Base-by-base conservation (phyloP, 2,329 filamentous ascomycete genomes). In the Colletotrichum sp. region DNA sequence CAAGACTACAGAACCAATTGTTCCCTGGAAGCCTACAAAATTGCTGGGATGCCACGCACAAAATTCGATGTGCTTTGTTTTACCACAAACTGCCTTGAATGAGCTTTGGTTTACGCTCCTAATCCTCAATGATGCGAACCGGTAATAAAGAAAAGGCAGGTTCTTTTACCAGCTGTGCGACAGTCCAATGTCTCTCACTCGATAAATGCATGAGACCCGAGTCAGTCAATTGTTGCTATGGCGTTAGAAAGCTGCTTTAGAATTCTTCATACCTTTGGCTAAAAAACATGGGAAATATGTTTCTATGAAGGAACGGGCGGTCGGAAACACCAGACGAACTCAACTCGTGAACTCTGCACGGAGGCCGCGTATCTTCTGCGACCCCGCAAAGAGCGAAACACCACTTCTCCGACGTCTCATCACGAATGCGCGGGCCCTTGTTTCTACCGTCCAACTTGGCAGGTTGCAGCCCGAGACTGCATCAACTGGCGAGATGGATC, bases 251-350 rank as follows among this genome's bases (percentile, higher is more conserved):
- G 5, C 32, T 7, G 36, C 36, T 18, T 39, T 39, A 39, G 16
- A 39, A 39, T 39, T 39, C 9, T 0, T 5, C 5, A 39, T 5
- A 0, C 2, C 36, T 39, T 9, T 39, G 4, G 36, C 36, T 9
- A 16, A 18, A 39, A 16, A 16, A 18, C 8, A 1, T 2, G 0
- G 36, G 2, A 1, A 18, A 5, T 2, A 8, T 39, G 3, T 18
- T 39, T 18, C 4, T 43, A 36, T 7, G 16, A 43, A 43, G 39
- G 9, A n/a, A 43, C 18, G 39, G 39, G 39, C 18, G 16, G 8
- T 43, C 6, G 18, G 18, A n/a, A 48, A 48, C 18, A 48, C 39
- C 18, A 48, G 39, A 48, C 18, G 39, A 48, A 48, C 39, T 48
- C 39, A 48, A 48, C 18, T n/a, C 18, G 18, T 6, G 39, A 48